Evolutionary conservation across 2,329 filamentous ascomycete genomes (phyloP).

Genomic region (Rutstroemia sp.): DNA sequence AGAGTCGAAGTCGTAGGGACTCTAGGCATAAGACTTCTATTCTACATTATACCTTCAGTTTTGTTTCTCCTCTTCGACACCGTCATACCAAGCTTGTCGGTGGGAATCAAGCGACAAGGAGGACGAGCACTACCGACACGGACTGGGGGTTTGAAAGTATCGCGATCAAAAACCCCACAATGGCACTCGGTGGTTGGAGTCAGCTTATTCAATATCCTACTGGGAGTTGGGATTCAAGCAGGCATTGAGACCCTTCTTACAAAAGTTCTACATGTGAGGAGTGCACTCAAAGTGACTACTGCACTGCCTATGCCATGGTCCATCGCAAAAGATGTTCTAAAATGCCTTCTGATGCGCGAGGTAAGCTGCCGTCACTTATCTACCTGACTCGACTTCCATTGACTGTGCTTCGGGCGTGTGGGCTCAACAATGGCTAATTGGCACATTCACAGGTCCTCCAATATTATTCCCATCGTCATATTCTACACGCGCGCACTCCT

Average conservation of each 20-base stretch:
- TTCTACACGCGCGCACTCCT: slow-evolving; percentile 50
- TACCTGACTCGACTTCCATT: too few relatives aligned
- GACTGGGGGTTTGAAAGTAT: slow-evolving; percentile 29
- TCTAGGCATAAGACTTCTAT: slow-evolving; percentile 56
- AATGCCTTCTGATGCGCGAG: slow-evolving; percentile 50
- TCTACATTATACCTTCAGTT: slow-evolving; percentile 68
- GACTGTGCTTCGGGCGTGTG: too few relatives aligned
- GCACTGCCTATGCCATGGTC: slow-evolving; percentile 55
- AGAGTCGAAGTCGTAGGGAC: slow-evolving; percentile 69
- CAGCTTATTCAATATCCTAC: slow-evolving; percentile 46
- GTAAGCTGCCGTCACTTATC: slow-evolving; percentile 30
- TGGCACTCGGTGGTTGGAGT: slow-evolving; percentile 44
- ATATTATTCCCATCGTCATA: slow-evolving; percentile 67
- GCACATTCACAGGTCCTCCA: slow-evolving; percentile 44
- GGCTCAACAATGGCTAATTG: background rate
- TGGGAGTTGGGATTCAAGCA: slow-evolving; percentile 47
- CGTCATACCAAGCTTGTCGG: slow-evolving; percentile 59
- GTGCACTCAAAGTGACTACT: slow-evolving; percentile 50
- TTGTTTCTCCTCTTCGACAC: slow-evolving; percentile 68
- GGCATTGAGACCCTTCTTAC: slow-evolving; percentile 48
- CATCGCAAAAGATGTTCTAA: slow-evolving; percentile 46
- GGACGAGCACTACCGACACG: slow-evolving; percentile 42
- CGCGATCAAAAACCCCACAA: slow-evolving; percentile 32
- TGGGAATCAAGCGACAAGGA: slow-evolving; percentile 61
- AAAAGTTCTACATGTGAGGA: slow-evolving; percentile 43